These are phyloP conservation scores for Capsicum baccatum DNA, from an alignment of 257 asterid genomes.

Conservation along the genomic window DNA sequence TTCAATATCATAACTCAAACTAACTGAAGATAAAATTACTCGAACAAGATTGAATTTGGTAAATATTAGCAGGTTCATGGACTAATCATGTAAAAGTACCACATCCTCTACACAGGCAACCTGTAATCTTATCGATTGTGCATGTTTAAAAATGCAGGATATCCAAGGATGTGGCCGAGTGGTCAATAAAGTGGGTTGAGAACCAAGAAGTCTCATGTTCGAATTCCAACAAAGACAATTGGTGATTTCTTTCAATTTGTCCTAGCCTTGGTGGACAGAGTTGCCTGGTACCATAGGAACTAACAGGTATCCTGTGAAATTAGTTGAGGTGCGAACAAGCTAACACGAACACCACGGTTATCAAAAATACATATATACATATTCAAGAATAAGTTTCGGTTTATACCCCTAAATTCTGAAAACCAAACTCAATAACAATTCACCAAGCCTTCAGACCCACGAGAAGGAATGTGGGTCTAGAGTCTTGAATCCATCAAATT, in stretches of 20 bases:
- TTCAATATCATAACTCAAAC: neutral
- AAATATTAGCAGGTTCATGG: neutral
- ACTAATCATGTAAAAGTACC: slow-evolving; percentile 1
- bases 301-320: no score
- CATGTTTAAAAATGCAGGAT: neutral
- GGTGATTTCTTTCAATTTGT: no score
- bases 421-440: neutral
- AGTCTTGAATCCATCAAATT: neutral
- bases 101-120: neutral
- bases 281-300: no score
- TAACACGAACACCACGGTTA: no score
- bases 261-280: no score
- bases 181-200: no score
- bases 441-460: neutral
- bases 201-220: no score
- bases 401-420: neutral
- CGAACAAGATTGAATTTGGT: neutral
- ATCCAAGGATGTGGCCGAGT: no score
- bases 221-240: no score
- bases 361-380: no score
- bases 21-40: neutral
- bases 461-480: neutral
- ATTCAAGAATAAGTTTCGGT: no score
- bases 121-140: neutral
- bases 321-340: no score